Conservation (phyloP, 345 rosid species). For the Carallia brachiata region DNA sequence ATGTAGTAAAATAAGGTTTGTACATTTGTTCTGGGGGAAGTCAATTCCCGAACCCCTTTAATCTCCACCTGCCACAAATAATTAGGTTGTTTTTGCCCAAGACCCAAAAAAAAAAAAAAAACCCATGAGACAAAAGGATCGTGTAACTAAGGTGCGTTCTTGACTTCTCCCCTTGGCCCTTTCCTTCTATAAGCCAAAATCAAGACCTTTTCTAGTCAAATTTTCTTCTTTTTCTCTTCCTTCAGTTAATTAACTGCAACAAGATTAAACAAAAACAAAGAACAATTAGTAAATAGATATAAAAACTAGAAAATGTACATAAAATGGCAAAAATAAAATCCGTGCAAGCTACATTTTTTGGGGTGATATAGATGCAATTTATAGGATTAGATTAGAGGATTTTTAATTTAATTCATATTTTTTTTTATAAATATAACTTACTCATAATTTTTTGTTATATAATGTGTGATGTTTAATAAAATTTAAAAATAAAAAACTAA, state of each 20-base stretch:
- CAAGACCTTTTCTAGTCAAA: slow-evolving; percentile 4
- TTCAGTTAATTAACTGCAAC: slow-evolving; percentile 31
- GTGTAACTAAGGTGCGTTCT: slow-evolving; percentile 78
- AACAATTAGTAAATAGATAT: background rate
- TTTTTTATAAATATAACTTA: too few species aligned
- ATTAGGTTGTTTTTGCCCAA: background rate
- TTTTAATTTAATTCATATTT: too few species aligned
- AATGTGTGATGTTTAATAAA: too few species aligned
- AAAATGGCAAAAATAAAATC: too few species aligned
- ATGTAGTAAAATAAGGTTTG: background rate
- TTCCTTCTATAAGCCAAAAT: slow-evolving; percentile 23
- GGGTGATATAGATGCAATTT: too few species aligned
- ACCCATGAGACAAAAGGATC: slow-evolving; percentile 31
- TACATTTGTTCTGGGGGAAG: slow-evolving; percentile 34
- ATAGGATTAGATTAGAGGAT: too few species aligned
- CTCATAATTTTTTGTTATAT: too few species aligned
- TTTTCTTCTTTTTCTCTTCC: slow-evolving; percentile 20
- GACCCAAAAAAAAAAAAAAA: background rate
- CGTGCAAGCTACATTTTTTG: too few species aligned
- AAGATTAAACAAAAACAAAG: background rate
- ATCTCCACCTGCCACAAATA: background rate
- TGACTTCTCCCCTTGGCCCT: slow-evolving; percentile 46
- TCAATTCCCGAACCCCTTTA: slow-evolving; percentile 78
- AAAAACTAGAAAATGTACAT: too few species aligned
- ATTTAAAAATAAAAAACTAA: too few species aligned